phyloP scores from a whole-genome alignment of 768 basidiomycete genomes.

The Gelatoporia subvermispora region DNA sequence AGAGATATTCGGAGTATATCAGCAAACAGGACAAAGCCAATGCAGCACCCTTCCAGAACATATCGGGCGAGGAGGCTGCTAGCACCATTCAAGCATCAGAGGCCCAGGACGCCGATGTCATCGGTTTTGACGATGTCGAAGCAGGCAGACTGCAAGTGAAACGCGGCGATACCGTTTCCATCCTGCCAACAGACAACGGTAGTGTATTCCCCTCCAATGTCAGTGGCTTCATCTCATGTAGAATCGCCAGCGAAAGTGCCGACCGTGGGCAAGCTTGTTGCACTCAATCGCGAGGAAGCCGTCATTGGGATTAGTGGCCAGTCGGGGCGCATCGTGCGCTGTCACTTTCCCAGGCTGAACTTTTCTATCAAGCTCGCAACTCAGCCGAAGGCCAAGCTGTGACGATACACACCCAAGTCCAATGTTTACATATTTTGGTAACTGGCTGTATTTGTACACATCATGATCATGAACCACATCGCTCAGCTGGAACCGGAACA shows the following conservation, averaged over 20 bases:
- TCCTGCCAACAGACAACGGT: slow-evolving; percentile 50
- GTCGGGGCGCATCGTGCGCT: slow-evolving; percentile 33
- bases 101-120: slow-evolving; percentile 31
- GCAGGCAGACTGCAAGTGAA: slow-evolving; percentile 38
- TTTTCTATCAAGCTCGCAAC: slow-evolving; percentile 13
- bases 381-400: slow-evolving; percentile 10
- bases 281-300: slow-evolving; percentile 42
- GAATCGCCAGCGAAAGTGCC: slow-evolving; percentile 32
- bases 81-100: slow-evolving; percentile 32
- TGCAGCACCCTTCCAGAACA: slow-evolving; percentile 18
- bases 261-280: slow-evolving; percentile 47
- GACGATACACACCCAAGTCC: no score
- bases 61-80: slow-evolving; percentile 41
- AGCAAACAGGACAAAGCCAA: slow-evolving; percentile 24
- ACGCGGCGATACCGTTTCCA: slow-evolving; percentile 31
- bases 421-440: no score
- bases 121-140: slow-evolving; percentile 45
- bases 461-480: no score
- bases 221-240: no score
- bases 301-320: slow-evolving; percentile 42
- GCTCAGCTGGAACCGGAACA: no score
- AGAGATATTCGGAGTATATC: slow-evolving; percentile 35
- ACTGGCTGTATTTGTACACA: no score
- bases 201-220: no score
- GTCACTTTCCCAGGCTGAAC: slow-evolving; percentile 48